phyloP scores from a whole-genome alignment of 345 rosid genomes.

The Turritis glabra region DNA sequence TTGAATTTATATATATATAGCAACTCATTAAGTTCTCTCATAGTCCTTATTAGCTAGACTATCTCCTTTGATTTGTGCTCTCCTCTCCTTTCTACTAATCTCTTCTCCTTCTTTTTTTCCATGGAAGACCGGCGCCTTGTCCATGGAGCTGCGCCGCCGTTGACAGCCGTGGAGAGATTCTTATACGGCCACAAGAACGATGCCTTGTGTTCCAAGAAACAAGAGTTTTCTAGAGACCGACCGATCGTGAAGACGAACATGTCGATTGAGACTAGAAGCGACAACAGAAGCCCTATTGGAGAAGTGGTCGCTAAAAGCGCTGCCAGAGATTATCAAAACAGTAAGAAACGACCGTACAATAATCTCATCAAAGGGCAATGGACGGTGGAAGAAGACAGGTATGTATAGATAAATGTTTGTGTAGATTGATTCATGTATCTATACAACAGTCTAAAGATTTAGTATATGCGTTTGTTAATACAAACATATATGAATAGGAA shows the following conservation, averaged over 20 bases:
- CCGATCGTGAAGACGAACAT: conserved; percentile 23
- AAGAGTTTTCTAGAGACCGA: conserved; percentile 26
- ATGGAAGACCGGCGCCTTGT: conserved; percentile 38
- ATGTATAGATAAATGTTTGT: not conserved
- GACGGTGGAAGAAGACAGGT: conserved; percentile 95
- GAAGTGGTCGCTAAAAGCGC: conserved; percentile 27
- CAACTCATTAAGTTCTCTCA: conserved; percentile 28
- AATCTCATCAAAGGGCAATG: conserved; percentile 94
- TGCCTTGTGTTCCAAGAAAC: conserved; percentile 30
- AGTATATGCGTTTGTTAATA: not conserved
- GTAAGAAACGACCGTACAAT: conserved; percentile 50
- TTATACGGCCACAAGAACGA: conserved; percentile 52
- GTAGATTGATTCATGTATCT: not conserved
- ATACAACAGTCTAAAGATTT: not conserved
- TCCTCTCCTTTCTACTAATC: conserved; percentile 27
- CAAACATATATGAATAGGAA: conserved; percentile 46
- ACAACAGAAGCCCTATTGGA: conserved; percentile 37
- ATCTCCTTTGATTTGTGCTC: conserved; percentile 30
- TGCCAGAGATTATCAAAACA: conserved; percentile 35
- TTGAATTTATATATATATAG: conserved; percentile 33
- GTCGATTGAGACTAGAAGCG: conserved; percentile 21
- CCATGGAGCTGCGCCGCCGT: conserved; percentile 53
- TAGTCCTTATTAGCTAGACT: conserved; percentile 26
- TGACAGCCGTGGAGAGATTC: conserved; percentile 83
- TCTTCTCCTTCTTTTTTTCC: not conserved